Percentiles rank a stretch among this genome's conserved stretches.
Conservation (phyloP, 2,329 filamentous ascomycete species). For the Phialophora chinensis region DNA sequence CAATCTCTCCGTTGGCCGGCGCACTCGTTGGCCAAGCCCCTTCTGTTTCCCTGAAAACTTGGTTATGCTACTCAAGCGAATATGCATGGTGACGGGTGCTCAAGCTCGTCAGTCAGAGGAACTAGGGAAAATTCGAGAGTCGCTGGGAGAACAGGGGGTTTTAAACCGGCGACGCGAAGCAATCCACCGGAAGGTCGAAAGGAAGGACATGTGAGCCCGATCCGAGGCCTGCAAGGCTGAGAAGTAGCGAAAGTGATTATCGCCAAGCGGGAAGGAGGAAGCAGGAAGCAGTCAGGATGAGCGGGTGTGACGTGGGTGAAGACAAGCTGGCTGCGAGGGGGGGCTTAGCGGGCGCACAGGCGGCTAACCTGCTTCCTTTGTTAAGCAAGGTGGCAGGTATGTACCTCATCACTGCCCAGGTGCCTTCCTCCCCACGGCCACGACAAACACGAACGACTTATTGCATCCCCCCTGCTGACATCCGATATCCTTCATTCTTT, state of each 20-base stretch:
- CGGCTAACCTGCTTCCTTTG: constrained; percentile 23
- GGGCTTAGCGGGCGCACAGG: background rate
- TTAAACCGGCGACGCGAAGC: background rate
- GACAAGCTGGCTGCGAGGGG: constrained; percentile 1
- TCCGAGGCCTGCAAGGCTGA: constrained; percentile 28
- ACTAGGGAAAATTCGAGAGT: background rate
- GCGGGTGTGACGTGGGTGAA: background rate
- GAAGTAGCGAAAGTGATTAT: background rate
- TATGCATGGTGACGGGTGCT: background rate
- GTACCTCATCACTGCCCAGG: constrained; percentile 14
- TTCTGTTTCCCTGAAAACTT: background rate
- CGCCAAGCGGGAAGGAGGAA: constrained; percentile 1
- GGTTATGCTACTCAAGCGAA: background rate
- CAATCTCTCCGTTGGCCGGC: constrained; percentile 10
- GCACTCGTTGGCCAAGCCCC: constrained; percentile 1
- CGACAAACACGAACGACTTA: constrained; percentile 14
- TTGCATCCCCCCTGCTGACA: constrained; percentile 31
- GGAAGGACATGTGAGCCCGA: background rate
- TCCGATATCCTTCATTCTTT: constrained; percentile 28
- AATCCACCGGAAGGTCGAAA: background rate
- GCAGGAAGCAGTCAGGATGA: background rate
- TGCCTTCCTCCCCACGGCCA: constrained; percentile 17
- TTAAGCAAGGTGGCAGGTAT: constrained; percentile 6
- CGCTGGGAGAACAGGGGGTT: background rate
- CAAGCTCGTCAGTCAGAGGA: background rate